Conservation (phyloP, 2,329 filamentous ascomycete genomes). For the Domatiomyces globalis region DNA sequence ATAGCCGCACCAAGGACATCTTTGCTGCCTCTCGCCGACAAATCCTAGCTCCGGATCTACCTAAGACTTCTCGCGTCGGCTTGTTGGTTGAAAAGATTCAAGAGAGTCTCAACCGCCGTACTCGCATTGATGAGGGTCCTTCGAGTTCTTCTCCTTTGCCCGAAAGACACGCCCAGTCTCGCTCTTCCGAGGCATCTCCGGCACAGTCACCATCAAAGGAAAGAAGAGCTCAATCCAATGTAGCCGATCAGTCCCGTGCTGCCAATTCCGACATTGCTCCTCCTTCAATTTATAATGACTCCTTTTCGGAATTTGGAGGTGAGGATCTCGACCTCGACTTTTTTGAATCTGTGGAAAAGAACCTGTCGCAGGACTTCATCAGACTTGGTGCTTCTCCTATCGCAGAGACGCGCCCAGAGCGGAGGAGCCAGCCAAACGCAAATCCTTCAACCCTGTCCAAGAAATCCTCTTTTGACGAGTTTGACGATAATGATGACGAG, state of each 20-base stretch:
- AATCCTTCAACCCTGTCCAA: background rate
- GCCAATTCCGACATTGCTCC: background rate
- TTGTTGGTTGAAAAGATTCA: slow-evolving; percentile 55
- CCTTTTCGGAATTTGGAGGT: slow-evolving; percentile 29
- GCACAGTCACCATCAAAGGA: slow-evolving; percentile 1
- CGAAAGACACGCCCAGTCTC: slow-evolving; percentile 13
- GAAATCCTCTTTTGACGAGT: slow-evolving; percentile 11
- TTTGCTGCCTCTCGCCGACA: slow-evolving; percentile 30
- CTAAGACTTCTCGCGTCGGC: slow-evolving; percentile 34
- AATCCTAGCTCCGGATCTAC: slow-evolving; percentile 25
- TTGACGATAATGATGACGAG: slow-evolving; percentile 22
- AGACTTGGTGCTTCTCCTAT: background rate
- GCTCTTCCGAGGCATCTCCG: slow-evolving; percentile 5
- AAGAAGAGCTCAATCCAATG: background rate
- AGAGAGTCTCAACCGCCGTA: slow-evolving; percentile 30
- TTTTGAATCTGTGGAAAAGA: slow-evolving; percentile 26
- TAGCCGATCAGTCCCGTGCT: background rate
- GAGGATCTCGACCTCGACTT: slow-evolving; percentile 35
- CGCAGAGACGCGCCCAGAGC: background rate
- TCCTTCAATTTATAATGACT: background rate
- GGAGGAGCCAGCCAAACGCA: background rate
- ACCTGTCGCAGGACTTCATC: slow-evolving; percentile 5
- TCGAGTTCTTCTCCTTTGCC: slow-evolving; percentile 33
- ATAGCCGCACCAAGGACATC: slow-evolving; percentile 33
- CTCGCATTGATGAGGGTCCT: slow-evolving; percentile 20